These are phyloP conservation scores for Venturia carpophila DNA, from an alignment of 2,329 filamentous ascomycete species.

Conservation along the genomic window DNA sequence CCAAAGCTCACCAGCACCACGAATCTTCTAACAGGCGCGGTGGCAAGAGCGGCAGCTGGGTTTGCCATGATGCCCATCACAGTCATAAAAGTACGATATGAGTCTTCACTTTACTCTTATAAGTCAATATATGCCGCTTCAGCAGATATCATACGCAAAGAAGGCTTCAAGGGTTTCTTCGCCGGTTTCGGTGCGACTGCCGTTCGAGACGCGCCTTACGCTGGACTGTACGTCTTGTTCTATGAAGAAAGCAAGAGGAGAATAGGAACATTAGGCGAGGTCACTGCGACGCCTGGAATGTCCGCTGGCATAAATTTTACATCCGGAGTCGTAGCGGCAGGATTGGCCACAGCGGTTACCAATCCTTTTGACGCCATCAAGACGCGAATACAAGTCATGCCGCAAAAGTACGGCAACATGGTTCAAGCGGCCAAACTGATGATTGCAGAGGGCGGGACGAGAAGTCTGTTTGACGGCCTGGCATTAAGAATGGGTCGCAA, in stretches of 20 bases:
- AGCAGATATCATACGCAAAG: slow-evolving; percentile 61
- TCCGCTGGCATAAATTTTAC: slow-evolving; percentile 73
- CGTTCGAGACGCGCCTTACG: slow-evolving; percentile 90
- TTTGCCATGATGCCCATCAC: slow-evolving; percentile 94
- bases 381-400: slow-evolving; percentile 87
- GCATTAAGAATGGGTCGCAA: slow-evolving; percentile 83
- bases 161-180: slow-evolving; percentile 81
- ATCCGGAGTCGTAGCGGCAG: slow-evolving; percentile 73
- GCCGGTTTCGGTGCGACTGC: slow-evolving; percentile 90
- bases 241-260: slow-evolving; percentile 77
- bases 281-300: slow-evolving; percentile 25
- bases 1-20: slow-evolving; percentile 75
- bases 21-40: slow-evolving; percentile 78
- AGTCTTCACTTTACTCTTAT: slow-evolving; percentile 80
- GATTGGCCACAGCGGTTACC: slow-evolving; percentile 75
- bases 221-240: slow-evolving; percentile 85
- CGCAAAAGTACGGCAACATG: slow-evolving; percentile 74
- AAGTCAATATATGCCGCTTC: slow-evolving; percentile 65
- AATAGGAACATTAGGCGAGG: slow-evolving; percentile 37
- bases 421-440: slow-evolving; percentile 68
- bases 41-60: slow-evolving; percentile 76
- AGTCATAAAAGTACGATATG: slow-evolving; percentile 92
- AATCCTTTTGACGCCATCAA: slow-evolving; percentile 98
- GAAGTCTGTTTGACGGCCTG: slow-evolving; percentile 77
- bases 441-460: slow-evolving; percentile 70